phyloP scores from a whole-genome alignment of 2,329 filamentous ascomycete species.

The Sclerotiophoma versabilis region DNA sequence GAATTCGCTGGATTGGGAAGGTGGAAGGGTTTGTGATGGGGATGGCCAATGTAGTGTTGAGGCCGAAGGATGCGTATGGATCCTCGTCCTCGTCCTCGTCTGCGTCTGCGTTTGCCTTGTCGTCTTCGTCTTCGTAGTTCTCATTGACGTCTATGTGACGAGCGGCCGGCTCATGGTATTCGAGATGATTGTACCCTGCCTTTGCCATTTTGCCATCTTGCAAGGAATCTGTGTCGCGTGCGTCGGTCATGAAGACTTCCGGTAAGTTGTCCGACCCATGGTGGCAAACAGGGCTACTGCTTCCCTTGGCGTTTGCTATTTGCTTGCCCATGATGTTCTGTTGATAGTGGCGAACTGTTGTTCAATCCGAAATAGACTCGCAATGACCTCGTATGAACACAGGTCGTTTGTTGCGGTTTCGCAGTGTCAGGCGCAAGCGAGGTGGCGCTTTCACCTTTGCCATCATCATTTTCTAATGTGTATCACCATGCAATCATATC shows the following conservation, averaged over 20 bases:
- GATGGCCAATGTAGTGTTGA: background rate
- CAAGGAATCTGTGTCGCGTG: background rate
- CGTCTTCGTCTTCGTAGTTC: background rate
- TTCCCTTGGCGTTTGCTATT: background rate
- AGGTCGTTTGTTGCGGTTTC: background rate
- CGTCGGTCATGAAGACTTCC: background rate
- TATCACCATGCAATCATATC: background rate
- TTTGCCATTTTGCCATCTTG: background rate
- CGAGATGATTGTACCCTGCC: background rate
- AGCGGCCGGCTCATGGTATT: background rate
- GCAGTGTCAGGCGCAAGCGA: conserved; percentile 2
- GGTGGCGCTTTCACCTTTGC: background rate
- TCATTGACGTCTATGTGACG: background rate
- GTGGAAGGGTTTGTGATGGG: conserved; percentile 20
- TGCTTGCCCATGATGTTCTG: background rate
- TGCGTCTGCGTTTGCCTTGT: background rate
- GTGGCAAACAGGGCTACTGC: background rate
- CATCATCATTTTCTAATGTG: background rate
- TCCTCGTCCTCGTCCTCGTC: background rate
- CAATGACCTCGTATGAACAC: background rate
- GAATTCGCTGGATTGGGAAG: conserved; percentile 20
- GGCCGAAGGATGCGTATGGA: background rate
- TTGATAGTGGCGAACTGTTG: background rate
- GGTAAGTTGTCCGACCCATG: background rate
- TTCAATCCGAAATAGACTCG: background rate